These are phyloP conservation scores for Sutorius australiensis DNA, from an alignment of 768 basidiomycete genomes.

Conservation along the genomic window DNA sequence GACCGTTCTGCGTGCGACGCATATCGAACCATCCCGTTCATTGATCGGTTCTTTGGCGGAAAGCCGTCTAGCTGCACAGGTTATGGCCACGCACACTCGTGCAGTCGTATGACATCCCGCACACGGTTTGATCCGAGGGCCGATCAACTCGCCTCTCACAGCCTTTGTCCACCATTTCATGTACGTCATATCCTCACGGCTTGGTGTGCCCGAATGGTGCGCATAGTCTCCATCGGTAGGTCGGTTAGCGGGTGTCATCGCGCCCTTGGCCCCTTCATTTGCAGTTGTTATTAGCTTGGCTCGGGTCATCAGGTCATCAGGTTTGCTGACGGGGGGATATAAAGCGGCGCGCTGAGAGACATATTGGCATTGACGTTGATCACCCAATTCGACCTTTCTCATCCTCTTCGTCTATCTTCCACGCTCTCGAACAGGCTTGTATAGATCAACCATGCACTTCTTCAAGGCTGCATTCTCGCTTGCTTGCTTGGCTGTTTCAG, in stretches of 20 bases:
- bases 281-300: neutral
- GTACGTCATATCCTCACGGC: neutral
- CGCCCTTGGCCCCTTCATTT: neutral
- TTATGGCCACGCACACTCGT: neutral
- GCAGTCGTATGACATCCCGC: neutral
- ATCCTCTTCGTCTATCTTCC: neutral
- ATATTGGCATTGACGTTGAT: neutral
- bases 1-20: neutral
- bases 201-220: conserved; percentile 2
- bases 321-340: conserved; percentile 5
- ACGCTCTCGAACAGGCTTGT: neutral
- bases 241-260: neutral
- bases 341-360: conserved; percentile 7
- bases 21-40: neutral
- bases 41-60: neutral
- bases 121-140: conserved; percentile 2
- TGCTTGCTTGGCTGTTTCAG: conserved; percentile 8
- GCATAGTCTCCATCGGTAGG: neutral
- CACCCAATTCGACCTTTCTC: neutral
- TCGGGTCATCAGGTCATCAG: too few relatives aligned
- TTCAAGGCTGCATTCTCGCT: conserved; percentile 16
- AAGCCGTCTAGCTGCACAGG: neutral
- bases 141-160: conserved; percentile 2
- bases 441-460: conserved; percentile 13
- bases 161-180: neutral